Evolutionary conservation across 2,329 filamentous ascomycete genomes (phyloP).

Genomic region (Ophiostoma perfectum): DNA sequence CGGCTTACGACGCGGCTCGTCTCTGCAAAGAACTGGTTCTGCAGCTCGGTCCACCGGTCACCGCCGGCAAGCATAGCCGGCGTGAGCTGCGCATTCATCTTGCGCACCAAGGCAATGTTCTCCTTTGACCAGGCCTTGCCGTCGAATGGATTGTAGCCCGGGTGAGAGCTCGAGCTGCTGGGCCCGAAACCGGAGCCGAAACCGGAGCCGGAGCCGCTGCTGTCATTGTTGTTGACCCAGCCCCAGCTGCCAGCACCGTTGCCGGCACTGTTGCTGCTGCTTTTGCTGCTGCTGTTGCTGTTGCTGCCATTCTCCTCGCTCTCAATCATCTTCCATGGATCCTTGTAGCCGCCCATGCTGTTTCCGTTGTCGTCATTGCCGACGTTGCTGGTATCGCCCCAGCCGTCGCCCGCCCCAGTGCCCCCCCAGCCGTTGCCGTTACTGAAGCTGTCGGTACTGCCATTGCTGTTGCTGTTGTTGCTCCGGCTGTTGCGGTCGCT

Average conservation of each 20-base stretch:
- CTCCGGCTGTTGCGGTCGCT: slow-evolving; percentile 11
- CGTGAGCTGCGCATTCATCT: background rate
- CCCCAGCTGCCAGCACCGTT: background rate
- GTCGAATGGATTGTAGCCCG: background rate
- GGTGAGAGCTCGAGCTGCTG: background rate
- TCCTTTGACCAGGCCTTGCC: slow-evolving; percentile 6
- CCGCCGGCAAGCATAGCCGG: background rate
- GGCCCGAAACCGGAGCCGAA: background rate
- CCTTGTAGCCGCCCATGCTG: slow-evolving; percentile 15
- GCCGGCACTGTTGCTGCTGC: background rate
- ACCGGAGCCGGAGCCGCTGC: background rate
- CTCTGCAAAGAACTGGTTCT: background rate
- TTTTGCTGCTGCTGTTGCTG: background rate
- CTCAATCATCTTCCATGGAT: slow-evolving; percentile 15
- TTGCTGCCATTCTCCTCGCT: background rate
- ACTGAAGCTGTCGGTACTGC: background rate
- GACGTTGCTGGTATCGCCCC: slow-evolving; percentile 3
- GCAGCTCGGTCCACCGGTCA: slow-evolving; percentile 19
- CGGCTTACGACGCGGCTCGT: slow-evolving; percentile 14
- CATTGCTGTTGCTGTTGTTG: slow-evolving; percentile 5
- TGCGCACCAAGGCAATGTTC: slow-evolving; percentile 9
- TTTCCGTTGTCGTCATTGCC: background rate
- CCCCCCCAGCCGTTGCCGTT: background rate
- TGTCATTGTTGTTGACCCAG: background rate
- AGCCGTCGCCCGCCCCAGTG: background rate